phyloP scores from a whole-genome alignment of 345 rosid genomes.

The Corchorus olitorius region DNA sequence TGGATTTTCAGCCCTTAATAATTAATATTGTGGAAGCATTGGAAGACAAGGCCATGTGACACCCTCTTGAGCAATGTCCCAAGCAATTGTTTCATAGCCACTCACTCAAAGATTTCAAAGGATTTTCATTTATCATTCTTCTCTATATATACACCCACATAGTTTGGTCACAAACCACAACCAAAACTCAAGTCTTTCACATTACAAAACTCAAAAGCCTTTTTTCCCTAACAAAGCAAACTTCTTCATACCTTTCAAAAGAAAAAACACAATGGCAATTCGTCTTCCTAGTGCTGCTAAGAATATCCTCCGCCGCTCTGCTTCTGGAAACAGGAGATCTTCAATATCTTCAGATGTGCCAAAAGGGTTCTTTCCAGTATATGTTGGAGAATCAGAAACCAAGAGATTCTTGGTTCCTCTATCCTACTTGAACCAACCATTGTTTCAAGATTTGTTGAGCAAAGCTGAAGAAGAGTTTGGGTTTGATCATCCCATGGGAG shows the following conservation, averaged over 20 bases:
- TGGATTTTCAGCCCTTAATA: background rate
- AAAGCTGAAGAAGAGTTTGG: slow-evolving; percentile 45
- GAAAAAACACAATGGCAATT: slow-evolving; percentile 11
- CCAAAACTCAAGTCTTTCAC: background rate
- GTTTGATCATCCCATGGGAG: slow-evolving; percentile 48
- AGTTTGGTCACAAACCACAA: background rate
- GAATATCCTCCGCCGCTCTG: slow-evolving; percentile 16
- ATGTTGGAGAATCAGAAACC: slow-evolving; percentile 43
- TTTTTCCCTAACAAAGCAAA: slow-evolving; percentile 11
- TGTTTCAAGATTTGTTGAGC: slow-evolving; percentile 40
- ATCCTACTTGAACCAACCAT: slow-evolving; percentile 48
- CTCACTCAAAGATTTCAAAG: slow-evolving; percentile 1
- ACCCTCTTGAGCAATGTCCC: background rate
- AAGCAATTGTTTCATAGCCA: background rate
- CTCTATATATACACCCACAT: background rate
- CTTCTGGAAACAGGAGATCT: background rate
- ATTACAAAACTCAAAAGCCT: slow-evolving; percentile 5
- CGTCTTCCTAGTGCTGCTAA: slow-evolving; percentile 24
- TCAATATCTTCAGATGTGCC: slow-evolving; percentile 14
- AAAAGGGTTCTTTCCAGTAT: slow-evolving; percentile 41
- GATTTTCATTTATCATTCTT: background rate
- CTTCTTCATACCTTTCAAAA: background rate
- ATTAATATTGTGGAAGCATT: background rate
- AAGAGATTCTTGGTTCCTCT: slow-evolving; percentile 43
- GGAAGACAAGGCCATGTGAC: slow-evolving; percentile 15